Evolutionary conservation across 257 asterid species (phyloP).

Genomic region (Solanum virginianum): DNA sequence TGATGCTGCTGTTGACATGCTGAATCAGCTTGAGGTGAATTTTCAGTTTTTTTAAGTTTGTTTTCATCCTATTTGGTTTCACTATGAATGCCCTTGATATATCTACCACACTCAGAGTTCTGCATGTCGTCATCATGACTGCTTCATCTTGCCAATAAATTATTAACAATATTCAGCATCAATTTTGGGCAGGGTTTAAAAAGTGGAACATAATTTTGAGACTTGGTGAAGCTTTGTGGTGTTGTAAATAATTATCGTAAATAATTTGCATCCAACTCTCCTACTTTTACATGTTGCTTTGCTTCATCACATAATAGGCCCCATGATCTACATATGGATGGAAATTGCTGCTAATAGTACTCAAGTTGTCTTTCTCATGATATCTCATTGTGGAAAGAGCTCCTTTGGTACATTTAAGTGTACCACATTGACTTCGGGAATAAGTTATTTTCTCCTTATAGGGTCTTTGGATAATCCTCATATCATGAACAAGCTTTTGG

Average conservation of each 20-base stretch:
- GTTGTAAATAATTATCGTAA: neutral
- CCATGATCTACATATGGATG: neutral
- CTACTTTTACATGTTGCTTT: neutral
- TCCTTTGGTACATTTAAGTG: neutral
- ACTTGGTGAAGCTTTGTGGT: neutral
- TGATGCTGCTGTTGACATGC: slow-evolving; percentile 70
- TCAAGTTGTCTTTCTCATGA: neutral
- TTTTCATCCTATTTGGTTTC: neutral
- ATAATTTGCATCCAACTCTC: neutral
- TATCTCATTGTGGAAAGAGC: neutral
- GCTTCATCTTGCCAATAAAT: neutral
- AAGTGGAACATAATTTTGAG: neutral
- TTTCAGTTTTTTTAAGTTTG: neutral
- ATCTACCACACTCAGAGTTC: neutral
- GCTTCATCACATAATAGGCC: neutral
- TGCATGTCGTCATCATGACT: neutral
- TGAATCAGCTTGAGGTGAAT: slow-evolving; percentile 64
- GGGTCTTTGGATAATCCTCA: neutral
- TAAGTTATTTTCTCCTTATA: neutral
- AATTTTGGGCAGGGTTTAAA: neutral
- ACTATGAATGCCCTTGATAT: neutral
- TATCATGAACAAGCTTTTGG: neutral
- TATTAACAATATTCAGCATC: neutral
- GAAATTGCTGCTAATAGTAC: neutral
- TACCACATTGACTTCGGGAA: neutral